Evolutionary conservation across 306 rosid species (phyloP), one percentile per base, ranked within the genome.

Genomic region (Vicia villosa): DNA sequence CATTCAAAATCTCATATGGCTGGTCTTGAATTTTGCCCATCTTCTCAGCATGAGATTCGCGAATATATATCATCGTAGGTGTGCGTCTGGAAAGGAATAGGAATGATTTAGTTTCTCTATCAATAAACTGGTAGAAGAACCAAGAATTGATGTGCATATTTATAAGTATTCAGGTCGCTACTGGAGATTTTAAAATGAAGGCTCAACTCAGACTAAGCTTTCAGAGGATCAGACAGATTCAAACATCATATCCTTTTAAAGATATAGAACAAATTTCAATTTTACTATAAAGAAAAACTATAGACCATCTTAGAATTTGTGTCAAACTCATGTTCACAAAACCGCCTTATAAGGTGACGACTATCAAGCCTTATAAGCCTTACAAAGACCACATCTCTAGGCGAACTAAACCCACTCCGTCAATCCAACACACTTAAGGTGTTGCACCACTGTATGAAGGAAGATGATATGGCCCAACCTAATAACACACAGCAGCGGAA

Each of bases 21-120:
- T 74, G 80, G 75, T 89, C 98, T 84, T 86, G 86, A 41, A 79
- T 56, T 74, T 68, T 82, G 45, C 92, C 98, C 56, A 89, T 75
- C 80, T 87, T 88, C 83, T 85, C 96, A 74, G 84, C 79, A 79
- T 91, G 88, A 80, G 96, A 88, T 83, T 93, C 98, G 8, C 97
- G 96, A 58, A 93, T 91, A 90, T 64, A 85, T 76, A 90, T 84
- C 43, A 61, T 78, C 12, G 98, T 93, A 13, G 98, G 97, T 47
- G 97, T 90, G 50, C 96, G 98, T 81, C 98, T 90, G 85, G 75
- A 74, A 78, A 70, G 51, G 60, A 66, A 49, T 24, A 43, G 74
- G 40, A 74, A 45, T 47, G 47, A 69, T 64, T 64, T 26, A 55
- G 26, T 64, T 49, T 50, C 65, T 78, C 60, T 40, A 43, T 52